These are phyloP conservation scores for Phoenix dactylifera DNA, from an alignment of 176 grass and related monocot genomes.

Conservation along the genomic window DNA sequence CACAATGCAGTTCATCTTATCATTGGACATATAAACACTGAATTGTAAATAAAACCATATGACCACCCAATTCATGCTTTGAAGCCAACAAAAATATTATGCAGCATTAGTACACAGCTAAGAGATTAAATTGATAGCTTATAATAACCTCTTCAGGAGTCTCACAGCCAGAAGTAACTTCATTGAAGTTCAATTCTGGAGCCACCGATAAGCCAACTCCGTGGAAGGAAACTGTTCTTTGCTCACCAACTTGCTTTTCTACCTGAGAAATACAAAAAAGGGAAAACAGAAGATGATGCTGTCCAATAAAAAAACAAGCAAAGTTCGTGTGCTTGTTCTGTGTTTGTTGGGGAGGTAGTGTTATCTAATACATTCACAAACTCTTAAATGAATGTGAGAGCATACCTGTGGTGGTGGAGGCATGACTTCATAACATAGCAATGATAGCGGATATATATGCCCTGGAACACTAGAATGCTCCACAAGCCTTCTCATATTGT, in stretches of 20 bases:
- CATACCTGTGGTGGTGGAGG: slow-evolving; percentile 81
- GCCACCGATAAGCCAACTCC: slow-evolving; percentile 76
- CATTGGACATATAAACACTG: no score
- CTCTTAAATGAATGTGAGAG: no score
- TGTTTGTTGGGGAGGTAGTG: no score
- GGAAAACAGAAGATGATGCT: not conserved
- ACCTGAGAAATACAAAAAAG: slow-evolving; percentile 29
- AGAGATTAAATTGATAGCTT: slow-evolving; percentile 11
- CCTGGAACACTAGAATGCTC: slow-evolving; percentile 65
- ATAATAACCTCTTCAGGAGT: slow-evolving; percentile 58
- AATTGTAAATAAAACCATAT: not conserved
- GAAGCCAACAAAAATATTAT: not conserved
- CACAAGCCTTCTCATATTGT: slow-evolving; percentile 97
- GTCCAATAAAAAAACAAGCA: not conserved
- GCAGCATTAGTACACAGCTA: not conserved
- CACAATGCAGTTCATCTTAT: no score
- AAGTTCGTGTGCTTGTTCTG: no score
- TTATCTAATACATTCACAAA: no score
- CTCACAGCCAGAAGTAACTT: slow-evolving; percentile 37
- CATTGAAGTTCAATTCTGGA: slow-evolving; percentile 62
- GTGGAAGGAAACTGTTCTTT: slow-evolving; percentile 75
- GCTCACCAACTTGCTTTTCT: slow-evolving; percentile 95
- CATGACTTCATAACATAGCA: slow-evolving; percentile 94
- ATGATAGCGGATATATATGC: slow-evolving; percentile 86
- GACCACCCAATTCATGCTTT: not conserved